Percentiles rank a stretch among this genome's conserved stretches.
Evolutionary conservation across 2,329 filamentous ascomycete genomes (phyloP).

Genomic region (Chaetomiaceae sp.): DNA sequence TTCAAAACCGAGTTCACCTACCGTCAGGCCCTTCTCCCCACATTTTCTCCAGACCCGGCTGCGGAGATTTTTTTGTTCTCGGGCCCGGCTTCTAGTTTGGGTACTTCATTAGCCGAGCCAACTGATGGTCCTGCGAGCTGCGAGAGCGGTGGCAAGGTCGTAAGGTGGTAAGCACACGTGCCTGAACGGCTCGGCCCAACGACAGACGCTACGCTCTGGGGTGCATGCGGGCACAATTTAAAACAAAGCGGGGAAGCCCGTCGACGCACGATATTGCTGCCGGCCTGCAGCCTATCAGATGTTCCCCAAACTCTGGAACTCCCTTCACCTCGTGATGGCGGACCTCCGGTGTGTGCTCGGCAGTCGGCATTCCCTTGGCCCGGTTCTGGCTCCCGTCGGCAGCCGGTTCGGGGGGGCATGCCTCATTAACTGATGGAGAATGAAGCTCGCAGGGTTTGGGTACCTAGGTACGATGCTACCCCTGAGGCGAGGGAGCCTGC

Average conservation of each 20-base stretch:
- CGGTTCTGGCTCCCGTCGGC: too few species aligned
- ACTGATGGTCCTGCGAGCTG: too few species aligned
- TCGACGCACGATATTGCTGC: conserved; percentile 9
- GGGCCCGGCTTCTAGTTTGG: background rate
- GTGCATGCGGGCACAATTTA: conserved; percentile 5
- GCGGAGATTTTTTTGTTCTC: conserved; percentile 15
- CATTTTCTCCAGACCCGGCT: conserved; percentile 17
- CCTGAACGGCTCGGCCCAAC: conserved; percentile 16
- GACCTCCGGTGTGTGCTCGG: too few species aligned
- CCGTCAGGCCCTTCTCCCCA: conserved; percentile 8
- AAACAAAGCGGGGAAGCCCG: conserved; percentile 8
- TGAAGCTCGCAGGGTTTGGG: too few species aligned
- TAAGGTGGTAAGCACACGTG: too few species aligned
- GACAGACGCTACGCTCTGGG: conserved; percentile 13
- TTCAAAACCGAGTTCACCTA: too few species aligned
- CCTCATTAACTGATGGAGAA: too few species aligned
- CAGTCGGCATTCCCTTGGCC: too few species aligned
- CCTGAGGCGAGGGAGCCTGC: too few species aligned
- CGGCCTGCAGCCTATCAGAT: background rate
- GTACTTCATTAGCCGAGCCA: conserved; percentile 17
- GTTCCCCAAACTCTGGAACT: background rate
- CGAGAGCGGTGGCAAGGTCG: too few species aligned
- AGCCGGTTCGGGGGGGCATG: too few species aligned
- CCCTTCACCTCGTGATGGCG: conserved; percentile 4
- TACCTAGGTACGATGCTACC: too few species aligned